Evolutionary conservation across 1,139 yeast genomes (phyloP).

Genomic region (Pichia sp.): DNA sequence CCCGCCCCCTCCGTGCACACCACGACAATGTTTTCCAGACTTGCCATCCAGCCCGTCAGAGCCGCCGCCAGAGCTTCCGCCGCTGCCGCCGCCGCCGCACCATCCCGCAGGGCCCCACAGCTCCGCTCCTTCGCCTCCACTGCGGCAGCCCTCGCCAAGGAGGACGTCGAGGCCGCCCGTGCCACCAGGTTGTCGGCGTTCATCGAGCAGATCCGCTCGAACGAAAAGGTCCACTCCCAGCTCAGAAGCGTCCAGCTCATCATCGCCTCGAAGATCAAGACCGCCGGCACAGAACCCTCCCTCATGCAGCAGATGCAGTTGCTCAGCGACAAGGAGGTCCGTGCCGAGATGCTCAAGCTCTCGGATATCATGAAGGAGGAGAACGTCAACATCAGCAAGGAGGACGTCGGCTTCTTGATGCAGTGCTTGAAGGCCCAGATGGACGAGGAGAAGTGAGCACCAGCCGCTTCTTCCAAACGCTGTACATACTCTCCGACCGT

Average conservation of each 20-base stretch:
- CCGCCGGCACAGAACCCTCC: slow-evolving; percentile 7
- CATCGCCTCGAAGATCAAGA: slow-evolving; percentile 14
- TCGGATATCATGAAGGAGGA: slow-evolving; percentile 14
- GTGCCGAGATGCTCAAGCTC: slow-evolving; percentile 17
- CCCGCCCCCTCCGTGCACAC: not conserved
- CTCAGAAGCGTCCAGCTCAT: slow-evolving; percentile 13
- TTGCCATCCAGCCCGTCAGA: not conserved
- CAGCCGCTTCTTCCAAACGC: not conserved
- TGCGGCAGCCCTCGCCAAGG: not conserved
- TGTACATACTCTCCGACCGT: not conserved
- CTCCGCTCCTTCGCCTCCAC: not conserved
- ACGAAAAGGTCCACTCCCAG: slow-evolving; percentile 10
- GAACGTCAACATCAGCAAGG: slow-evolving; percentile 15
- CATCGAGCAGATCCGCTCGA: slow-evolving; percentile 9
- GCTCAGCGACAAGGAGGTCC: slow-evolving; percentile 13
- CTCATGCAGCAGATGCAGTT: slow-evolving; percentile 15
- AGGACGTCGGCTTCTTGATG: slow-evolving; percentile 17
- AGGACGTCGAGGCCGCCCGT: slow-evolving; percentile 13
- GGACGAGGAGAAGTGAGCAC: slow-evolving; percentile 5
- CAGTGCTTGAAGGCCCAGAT: slow-evolving; percentile 16
- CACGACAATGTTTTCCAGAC: not conserved
- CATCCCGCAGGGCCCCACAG: not conserved
- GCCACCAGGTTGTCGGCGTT: slow-evolving; percentile 9
- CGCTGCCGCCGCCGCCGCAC: not conserved
- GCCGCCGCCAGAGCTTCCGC: not conserved